Evolutionary conservation across 768 basidiomycete genomes (phyloP).

Genomic region (Auriscalpium orientale): DNA sequence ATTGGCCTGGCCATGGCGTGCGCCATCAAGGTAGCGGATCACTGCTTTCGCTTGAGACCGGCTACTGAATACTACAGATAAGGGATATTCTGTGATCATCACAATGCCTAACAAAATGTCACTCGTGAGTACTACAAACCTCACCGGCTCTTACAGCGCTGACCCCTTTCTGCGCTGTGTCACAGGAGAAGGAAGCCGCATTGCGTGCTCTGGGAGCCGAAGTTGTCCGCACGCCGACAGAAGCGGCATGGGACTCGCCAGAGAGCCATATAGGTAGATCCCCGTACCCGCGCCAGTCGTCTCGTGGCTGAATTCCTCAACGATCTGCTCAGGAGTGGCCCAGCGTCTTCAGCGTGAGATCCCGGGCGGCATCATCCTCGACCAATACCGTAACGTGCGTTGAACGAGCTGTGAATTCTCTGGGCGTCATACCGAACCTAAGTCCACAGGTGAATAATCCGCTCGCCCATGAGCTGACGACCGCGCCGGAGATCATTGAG

Average conservation of each 20-base stretch:
- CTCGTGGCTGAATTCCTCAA: conserved; percentile 86
- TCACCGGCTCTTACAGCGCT: too few relatives aligned
- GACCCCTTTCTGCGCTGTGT: not conserved
- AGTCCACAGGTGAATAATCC: conserved; percentile 66
- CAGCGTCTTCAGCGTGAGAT: conserved; percentile 68
- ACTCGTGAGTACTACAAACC: conserved; percentile 32
- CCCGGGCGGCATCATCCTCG: conserved; percentile 80
- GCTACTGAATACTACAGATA: conserved; percentile 52
- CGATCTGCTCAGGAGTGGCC: conserved; percentile 75
- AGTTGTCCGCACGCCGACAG: conserved; percentile 89
- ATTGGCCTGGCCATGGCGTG: conserved; percentile 92
- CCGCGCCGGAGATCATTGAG: conserved; percentile 87
- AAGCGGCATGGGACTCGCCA: conserved; percentile 82
- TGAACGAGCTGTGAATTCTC: not conserved
- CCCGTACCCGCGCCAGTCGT: conserved; percentile 23
- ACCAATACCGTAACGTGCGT: conserved; percentile 81
- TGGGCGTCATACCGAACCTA: conserved; percentile 6
- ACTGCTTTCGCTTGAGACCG: conserved; percentile 17
- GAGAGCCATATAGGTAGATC: conserved; percentile 87
- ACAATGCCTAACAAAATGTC: conserved; percentile 96
- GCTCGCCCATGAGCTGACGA: conserved; percentile 82
- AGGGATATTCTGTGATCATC: conserved; percentile 90
- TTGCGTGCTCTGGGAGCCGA: conserved; percentile 89
- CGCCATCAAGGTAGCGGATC: conserved; percentile 74
- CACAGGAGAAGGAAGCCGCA: conserved; percentile 85